These are phyloP conservation scores for Sanghuangporus baumii DNA, from an alignment of 1,284 basidiomycete species.

Conservation along the genomic window DNA sequence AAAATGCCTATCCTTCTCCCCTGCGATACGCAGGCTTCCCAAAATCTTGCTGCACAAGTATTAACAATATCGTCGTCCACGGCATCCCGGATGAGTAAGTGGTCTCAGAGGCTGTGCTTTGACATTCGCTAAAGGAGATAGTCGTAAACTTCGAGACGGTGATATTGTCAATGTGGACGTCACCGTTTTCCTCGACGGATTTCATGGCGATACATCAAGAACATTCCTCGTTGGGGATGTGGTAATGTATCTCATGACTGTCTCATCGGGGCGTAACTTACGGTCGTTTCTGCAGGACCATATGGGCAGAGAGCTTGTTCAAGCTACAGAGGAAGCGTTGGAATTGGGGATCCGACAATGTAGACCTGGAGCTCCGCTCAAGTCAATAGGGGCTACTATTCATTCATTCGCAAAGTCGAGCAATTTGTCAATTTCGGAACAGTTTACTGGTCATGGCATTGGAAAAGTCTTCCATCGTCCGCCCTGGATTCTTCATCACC, in stretches of 20 bases:
- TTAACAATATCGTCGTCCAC: slow-evolving; percentile 83
- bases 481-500: slow-evolving; percentile 79
- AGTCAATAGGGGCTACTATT: slow-evolving; percentile 73
- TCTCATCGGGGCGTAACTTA: neutral
- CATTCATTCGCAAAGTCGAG: slow-evolving; percentile 43
- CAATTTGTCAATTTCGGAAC: slow-evolving; percentile 61
- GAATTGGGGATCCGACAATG: slow-evolving; percentile 71
- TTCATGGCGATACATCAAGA: slow-evolving; percentile 81
- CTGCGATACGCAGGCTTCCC: slow-evolving; percentile 79
- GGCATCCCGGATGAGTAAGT: slow-evolving; percentile 83
- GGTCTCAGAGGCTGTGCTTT: neutral
- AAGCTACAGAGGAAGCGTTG: slow-evolving; percentile 61
- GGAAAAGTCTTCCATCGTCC: slow-evolving; percentile 76
- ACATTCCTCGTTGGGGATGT: slow-evolving; percentile 78
- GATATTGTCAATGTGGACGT: slow-evolving; percentile 87
- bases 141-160: slow-evolving; percentile 71
- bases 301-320: slow-evolving; percentile 57
- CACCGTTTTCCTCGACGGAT: slow-evolving; percentile 73
- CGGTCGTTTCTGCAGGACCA: slow-evolving; percentile 44
- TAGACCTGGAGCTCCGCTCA: slow-evolving; percentile 70
- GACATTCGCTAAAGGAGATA: slow-evolving; percentile 26
- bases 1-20: slow-evolving; percentile 85
- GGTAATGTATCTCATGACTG: slow-evolving; percentile 33
- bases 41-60: slow-evolving; percentile 81
- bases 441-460: slow-evolving; percentile 86